These are phyloP conservation scores for Fusarium sp. DNA, from an alignment of 2,329 filamentous ascomycete species.

Conservation along the genomic window DNA sequence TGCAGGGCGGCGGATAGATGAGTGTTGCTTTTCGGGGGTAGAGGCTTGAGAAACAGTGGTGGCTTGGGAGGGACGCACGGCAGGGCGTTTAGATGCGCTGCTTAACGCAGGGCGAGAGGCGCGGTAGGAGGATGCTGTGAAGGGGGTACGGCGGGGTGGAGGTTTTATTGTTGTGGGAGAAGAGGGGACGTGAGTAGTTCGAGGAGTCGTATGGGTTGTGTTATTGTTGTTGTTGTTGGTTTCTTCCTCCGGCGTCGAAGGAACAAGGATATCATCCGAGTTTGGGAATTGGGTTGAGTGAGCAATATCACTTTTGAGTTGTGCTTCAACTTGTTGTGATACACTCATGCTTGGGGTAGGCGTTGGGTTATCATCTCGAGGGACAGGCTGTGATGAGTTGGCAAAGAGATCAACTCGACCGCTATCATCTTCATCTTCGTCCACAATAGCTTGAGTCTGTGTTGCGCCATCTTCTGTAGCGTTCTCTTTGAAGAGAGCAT, in stretches of 20 bases:
- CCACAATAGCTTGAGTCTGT: constrained; percentile 16
- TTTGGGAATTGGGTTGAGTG: constrained; percentile 55
- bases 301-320: constrained; percentile 62
- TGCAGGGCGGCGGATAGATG: constrained; percentile 24
- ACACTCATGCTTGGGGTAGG: constrained; percentile 54
- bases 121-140: constrained; percentile 35
- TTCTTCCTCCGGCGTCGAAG: constrained; percentile 51
- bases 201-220: constrained; percentile 23
- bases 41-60: constrained; percentile 56
- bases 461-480: constrained; percentile 42
- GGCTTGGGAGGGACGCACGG: constrained; percentile 53
- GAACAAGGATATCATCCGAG: constrained; percentile 52
- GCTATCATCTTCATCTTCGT: constrained; percentile 29
- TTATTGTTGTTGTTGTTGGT: constrained; percentile 19
- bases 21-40: constrained; percentile 48
- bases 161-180: constrained; percentile 34
- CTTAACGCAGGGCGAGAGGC: constrained; percentile 34
- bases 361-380: constrained; percentile 25
- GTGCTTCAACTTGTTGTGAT: constrained; percentile 66
- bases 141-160: constrained; percentile 33
- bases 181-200: constrained; percentile 29
- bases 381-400: constrained; percentile 36
- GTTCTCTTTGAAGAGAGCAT: constrained; percentile 59
- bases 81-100: constrained; percentile 23
- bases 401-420: constrained; percentile 41